These are phyloP conservation scores for Yueomyces sp. DNA, from an alignment of 805 yeast genomes.

Conservation along the genomic window DNA sequence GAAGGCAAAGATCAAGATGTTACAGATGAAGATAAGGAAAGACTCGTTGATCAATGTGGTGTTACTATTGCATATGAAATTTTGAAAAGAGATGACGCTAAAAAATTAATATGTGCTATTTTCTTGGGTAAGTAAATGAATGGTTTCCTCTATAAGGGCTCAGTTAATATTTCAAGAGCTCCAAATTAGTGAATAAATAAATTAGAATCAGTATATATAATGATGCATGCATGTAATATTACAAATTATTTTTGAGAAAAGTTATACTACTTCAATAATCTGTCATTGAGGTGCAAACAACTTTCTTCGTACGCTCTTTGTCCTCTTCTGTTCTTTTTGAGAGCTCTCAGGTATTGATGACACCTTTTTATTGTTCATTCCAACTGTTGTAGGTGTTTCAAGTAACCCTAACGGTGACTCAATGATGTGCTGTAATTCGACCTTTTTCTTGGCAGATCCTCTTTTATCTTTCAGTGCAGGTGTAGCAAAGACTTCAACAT, in stretches of 20 bases:
- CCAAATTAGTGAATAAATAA: background rate
- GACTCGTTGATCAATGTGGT: constrained; percentile 49
- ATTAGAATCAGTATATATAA: background rate
- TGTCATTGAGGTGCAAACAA: constrained; percentile 23
- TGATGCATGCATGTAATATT: background rate
- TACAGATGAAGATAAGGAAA: constrained; percentile 25
- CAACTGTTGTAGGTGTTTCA: no score
- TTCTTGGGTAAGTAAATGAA: constrained; percentile 48
- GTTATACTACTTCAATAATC: no score
- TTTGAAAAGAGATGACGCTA: constrained; percentile 33
- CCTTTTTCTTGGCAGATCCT: constrained; percentile 2
- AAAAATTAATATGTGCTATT: constrained; percentile 44
- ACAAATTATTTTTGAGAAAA: background rate
- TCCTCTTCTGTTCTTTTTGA: background rate
- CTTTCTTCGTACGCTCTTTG: constrained; percentile 22
- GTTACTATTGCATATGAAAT: constrained; percentile 38
- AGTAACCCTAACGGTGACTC: constrained; percentile 13
- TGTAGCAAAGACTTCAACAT: constrained; percentile 21
- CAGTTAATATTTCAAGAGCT: constrained; percentile 1
- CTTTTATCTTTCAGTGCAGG: constrained; percentile 10
- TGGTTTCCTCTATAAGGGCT: background rate
- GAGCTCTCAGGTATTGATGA: background rate
- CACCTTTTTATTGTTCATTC: background rate
- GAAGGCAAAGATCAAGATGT: constrained; percentile 27
- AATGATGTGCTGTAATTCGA: constrained; percentile 8